phyloP scores from a whole-genome alignment of 2,329 filamentous ascomycete species.

The Microthyrium microscopicum region DNA sequence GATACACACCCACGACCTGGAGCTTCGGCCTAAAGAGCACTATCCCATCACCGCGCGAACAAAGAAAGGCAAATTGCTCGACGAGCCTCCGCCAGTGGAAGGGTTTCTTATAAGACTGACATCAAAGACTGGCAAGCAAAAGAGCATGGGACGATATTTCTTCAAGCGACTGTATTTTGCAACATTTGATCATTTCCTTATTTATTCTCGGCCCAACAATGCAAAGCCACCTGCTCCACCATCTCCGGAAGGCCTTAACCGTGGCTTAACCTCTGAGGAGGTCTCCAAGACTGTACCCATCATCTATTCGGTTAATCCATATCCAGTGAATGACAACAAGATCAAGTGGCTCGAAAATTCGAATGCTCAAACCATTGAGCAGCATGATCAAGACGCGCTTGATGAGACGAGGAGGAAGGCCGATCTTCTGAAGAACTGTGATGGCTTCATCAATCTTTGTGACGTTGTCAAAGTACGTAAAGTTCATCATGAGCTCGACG shows the following conservation, averaged over 20 bases:
- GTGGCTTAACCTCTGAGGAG: slow-evolving; percentile 32
- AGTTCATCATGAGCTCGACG: slow-evolving; percentile 32
- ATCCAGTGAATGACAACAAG: slow-evolving; percentile 34
- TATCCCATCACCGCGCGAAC: slow-evolving; percentile 37
- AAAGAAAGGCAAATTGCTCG: slow-evolving; percentile 24
- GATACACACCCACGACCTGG: slow-evolving; percentile 48
- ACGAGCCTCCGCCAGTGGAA: slow-evolving; percentile 46
- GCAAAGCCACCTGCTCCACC: slow-evolving; percentile 41
- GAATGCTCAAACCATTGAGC: slow-evolving; percentile 16
- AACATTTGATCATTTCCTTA: slow-evolving; percentile 44
- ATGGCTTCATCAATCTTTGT: slow-evolving; percentile 47
- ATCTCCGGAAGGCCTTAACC: slow-evolving; percentile 25
- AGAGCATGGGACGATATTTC: slow-evolving; percentile 41
- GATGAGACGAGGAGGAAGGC: slow-evolving; percentile 42
- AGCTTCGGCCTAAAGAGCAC: slow-evolving; percentile 47
- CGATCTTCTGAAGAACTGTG: slow-evolving; percentile 40
- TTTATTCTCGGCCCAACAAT: slow-evolving; percentile 44
- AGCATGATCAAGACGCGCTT: slow-evolving; percentile 41
- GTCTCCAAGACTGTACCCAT: slow-evolving; percentile 41
- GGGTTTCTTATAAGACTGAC: slow-evolving; percentile 50
- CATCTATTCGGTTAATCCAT: slow-evolving; percentile 46
- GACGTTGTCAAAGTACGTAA: slow-evolving; percentile 40
- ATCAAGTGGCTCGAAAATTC: slow-evolving; percentile 36
- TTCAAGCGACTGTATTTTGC: slow-evolving; percentile 51
- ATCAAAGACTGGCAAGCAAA: slow-evolving; percentile 42